Evolutionary conservation across 2,329 filamentous ascomycete genomes (phyloP), one percentile per base, ranked within the genome.

Genomic region (Trichoderma atroviride): DNA sequence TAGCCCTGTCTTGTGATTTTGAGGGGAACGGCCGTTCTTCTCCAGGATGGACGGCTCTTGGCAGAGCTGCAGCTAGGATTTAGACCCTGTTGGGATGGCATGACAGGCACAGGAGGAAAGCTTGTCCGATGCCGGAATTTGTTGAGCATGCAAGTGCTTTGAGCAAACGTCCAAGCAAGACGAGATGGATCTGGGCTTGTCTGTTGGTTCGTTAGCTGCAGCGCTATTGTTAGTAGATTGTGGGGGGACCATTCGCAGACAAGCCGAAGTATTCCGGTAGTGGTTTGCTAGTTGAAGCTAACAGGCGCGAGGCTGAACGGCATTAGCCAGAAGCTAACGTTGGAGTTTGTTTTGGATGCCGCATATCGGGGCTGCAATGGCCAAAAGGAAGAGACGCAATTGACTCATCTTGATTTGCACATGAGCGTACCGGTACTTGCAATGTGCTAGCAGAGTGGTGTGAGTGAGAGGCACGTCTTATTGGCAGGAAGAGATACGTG

Each of bases 171-270:
- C 16, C 19, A 43, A 19, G 37, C 40, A 57, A 58, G 37, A 66
- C 63, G 33, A 58, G 55, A 57, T 13, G 55, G 29, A 58, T 58
- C 35, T 37, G 53, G 24, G 53, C 37, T 43, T 35, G 59, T 29
- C n/a, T 52, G 59, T 64, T 68, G 24, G 37, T 58, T 53, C 40
- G 67, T 64, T 67, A 57, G 55, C 33, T 31, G 58, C 27, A 35
- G 33, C 64, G 43, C 64, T 59, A 67, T 27, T 69, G 67, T 69
- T 69, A 58, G 59, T 64, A 55, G 59, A 69, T 63, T 69, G 67
- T 61, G 67, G 59, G 67, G 67, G 67, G 59, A 53, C 24, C 22
- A 40, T 40, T 59, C 43, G 31, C 33, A 55, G 47, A 33, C 50
- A 57, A 50, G 59, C 67, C 67, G 59, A 64, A 59, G 60, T 59